phyloP scores from a whole-genome alignment of 1,284 basidiomycete genomes.

The Ustilago lituana region DNA sequence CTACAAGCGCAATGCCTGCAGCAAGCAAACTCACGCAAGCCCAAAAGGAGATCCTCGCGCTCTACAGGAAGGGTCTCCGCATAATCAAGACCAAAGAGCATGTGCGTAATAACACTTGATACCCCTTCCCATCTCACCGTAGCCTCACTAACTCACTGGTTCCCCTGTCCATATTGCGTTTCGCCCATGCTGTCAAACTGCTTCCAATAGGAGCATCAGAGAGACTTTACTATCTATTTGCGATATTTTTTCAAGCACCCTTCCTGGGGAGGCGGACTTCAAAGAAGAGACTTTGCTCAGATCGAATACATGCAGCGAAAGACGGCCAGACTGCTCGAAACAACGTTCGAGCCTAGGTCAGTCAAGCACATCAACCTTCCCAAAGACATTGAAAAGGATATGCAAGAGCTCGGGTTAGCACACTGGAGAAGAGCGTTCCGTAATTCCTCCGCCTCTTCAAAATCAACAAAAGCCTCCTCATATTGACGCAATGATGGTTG shows the following conservation, averaged over 20 bases:
- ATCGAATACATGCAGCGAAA: slow-evolving; percentile 65
- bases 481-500: not conserved
- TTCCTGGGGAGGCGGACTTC: slow-evolving; percentile 58
- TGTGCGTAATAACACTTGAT: slow-evolving; percentile 13
- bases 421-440: slow-evolving; percentile 37
- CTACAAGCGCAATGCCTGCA: slow-evolving; percentile 25
- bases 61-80: slow-evolving; percentile 58
- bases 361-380: slow-evolving; percentile 59
- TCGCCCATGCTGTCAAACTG: not conserved
- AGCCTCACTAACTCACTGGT: too few species aligned
- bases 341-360: slow-evolving; percentile 54
- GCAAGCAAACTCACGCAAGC: slow-evolving; percentile 44
- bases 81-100: slow-evolving; percentile 59
- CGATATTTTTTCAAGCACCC: slow-evolving; percentile 66
- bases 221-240: slow-evolving; percentile 62
- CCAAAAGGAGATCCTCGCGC: slow-evolving; percentile 55
- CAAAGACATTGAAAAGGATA: slow-evolving; percentile 38
- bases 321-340: slow-evolving; percentile 53
- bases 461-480: slow-evolving; percentile 16
- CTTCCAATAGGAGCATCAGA: slow-evolving; percentile 45
- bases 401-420: slow-evolving; percentile 37
- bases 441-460: not conserved
- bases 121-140: not conserved
- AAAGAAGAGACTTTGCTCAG: slow-evolving; percentile 59
- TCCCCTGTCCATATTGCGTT: too few species aligned